Conservation (phyloP, 495 filamentous ascomycete species). For the Tetracladium marchalianum region DNA sequence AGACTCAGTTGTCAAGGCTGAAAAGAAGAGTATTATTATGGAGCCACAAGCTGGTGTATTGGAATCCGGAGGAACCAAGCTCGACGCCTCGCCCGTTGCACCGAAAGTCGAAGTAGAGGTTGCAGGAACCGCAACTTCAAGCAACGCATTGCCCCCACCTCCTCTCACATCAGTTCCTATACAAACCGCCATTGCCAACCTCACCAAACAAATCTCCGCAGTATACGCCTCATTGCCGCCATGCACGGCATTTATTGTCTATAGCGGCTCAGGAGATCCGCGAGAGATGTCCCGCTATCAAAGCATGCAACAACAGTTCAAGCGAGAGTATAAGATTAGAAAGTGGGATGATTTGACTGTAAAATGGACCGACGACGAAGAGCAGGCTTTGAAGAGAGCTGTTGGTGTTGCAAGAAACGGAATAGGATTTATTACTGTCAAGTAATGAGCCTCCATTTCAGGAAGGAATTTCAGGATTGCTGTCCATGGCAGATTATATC, state of each 20-base stretch:
- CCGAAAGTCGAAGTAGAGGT: no score
- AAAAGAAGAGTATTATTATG: not conserved
- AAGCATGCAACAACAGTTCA: slow-evolving; percentile 60
- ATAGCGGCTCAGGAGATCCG: slow-evolving; percentile 83
- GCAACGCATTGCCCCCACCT: not conserved
- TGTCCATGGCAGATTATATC: no score
- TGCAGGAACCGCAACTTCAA: not conserved
- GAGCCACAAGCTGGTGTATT: not conserved
- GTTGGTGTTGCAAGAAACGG: slow-evolving; percentile 61
- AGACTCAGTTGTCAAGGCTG: no score
- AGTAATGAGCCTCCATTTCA: slow-evolving; percentile 28
- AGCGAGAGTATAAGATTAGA: slow-evolving; percentile 63
- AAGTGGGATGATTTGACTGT: slow-evolving; percentile 85
- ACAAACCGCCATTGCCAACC: slow-evolving; percentile 31
- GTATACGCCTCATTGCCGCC: slow-evolving; percentile 70
- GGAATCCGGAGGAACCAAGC: no score
- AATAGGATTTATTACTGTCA: slow-evolving; percentile 74
- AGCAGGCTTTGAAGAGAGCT: slow-evolving; percentile 65
- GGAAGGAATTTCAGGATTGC: no score
- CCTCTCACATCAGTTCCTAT: not conserved
- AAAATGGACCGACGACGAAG: slow-evolving; percentile 85
- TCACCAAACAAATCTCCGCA: slow-evolving; percentile 45
- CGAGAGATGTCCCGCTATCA: slow-evolving; percentile 65
- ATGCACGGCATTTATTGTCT: slow-evolving; percentile 81
- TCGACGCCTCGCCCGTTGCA: no score